Evolutionary conservation across 257 asterid genomes (phyloP).

Genomic region (Solanum pennellii): DNA sequence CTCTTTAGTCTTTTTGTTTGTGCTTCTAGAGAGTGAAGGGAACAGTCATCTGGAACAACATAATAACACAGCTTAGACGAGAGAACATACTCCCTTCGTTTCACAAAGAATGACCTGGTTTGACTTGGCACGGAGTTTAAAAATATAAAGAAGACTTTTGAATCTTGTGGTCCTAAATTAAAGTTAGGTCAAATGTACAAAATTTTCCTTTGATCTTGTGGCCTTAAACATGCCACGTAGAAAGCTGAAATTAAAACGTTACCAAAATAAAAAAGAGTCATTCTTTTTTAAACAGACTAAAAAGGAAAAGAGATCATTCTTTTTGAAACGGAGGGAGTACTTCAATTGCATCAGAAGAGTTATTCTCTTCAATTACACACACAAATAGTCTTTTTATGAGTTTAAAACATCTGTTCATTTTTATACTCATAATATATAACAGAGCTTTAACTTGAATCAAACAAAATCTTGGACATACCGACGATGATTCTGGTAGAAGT

Average conservation of each 20-base stretch:
- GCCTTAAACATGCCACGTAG: too few species aligned
- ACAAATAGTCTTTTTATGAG: background rate
- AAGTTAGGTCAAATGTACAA: too few species aligned
- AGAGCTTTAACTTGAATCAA: background rate
- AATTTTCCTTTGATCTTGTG: too few species aligned
- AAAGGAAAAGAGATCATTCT: too few species aligned
- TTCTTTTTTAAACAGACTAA: too few species aligned
- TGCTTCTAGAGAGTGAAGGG: background rate
- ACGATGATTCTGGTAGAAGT: conserved; percentile 91
- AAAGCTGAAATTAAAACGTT: too few species aligned
- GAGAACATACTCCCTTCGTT: too few species aligned
- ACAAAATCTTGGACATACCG: conserved; percentile 32
- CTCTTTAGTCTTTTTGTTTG: background rate
- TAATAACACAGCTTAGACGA: background rate
- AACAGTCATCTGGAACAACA: background rate
- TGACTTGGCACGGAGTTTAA: too few species aligned
- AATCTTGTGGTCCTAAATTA: too few species aligned
- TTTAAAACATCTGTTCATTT: background rate
- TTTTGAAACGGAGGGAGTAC: background rate
- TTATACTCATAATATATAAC: background rate
- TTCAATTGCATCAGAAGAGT: background rate
- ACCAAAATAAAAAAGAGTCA: too few species aligned
- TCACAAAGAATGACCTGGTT: too few species aligned
- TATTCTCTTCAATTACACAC: background rate
- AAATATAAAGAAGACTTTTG: too few species aligned